Conservation (phyloP, 257 asterid species). For the Solanum raphanifolium region DNA sequence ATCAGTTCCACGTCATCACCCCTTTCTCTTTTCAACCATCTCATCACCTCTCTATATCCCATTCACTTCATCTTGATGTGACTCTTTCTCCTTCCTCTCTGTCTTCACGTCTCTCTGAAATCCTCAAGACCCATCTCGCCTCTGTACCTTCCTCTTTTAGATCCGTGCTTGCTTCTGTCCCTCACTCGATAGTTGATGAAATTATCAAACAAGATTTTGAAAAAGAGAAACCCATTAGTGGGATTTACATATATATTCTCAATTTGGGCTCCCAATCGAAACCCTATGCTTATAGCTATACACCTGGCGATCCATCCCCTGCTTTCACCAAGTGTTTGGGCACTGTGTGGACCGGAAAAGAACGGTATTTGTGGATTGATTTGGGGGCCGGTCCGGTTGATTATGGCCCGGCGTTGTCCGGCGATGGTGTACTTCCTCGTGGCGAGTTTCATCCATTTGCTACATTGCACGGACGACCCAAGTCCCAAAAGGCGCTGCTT, state of each 20-base stretch:
- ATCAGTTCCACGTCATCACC: constrained; percentile 80
- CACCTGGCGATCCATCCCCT: constrained; percentile 69
- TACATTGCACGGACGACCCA: constrained; percentile 72
- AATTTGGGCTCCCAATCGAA: constrained; percentile 49
- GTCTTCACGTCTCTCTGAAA: constrained; percentile 30
- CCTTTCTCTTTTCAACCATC: constrained; percentile 32
- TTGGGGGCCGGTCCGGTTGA: constrained; percentile 97
- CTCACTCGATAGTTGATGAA: constrained; percentile 40
- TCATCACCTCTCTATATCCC: constrained; percentile 69
- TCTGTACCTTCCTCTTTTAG: constrained; percentile 44
- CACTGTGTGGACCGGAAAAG: constrained; percentile 80
- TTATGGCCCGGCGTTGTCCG: constrained; percentile 84
- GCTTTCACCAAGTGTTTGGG: constrained; percentile 78
- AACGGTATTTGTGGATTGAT: constrained; percentile 88
- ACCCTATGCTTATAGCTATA: constrained; percentile 63
- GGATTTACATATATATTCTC: constrained; percentile 62
- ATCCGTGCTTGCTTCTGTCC: constrained; percentile 48
- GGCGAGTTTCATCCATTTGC: constrained; percentile 97
- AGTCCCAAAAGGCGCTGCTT: constrained; percentile 71
- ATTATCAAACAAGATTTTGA: constrained; percentile 52
- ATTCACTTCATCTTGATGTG: constrained; percentile 62
- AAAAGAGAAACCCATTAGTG: constrained; percentile 41
- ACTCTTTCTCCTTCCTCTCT: constrained; percentile 37
- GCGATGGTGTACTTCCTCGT: constrained; percentile 83
- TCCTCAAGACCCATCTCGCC: constrained; percentile 42